Conservation (phyloP, 2,329 filamentous ascomycete species). For the Dactylellina cionopaga region DNA sequence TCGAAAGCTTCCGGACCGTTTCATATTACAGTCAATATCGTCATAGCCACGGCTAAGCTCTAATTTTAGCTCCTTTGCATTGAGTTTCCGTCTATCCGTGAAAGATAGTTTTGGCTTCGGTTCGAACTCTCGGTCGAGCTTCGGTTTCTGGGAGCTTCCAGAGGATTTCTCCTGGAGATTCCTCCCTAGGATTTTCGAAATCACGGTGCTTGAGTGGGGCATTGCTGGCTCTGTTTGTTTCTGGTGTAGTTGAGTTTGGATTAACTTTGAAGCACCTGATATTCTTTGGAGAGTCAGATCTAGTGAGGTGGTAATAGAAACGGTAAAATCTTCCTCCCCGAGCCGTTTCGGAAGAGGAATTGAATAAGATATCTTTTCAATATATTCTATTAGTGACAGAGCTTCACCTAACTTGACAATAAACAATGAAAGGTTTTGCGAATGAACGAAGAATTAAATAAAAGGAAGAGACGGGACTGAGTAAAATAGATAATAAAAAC, state of each 20-base stretch:
- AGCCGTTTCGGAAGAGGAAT: conserved; percentile 26
- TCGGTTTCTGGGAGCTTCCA: conserved; percentile 8
- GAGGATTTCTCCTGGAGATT: background rate
- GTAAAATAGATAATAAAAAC: background rate
- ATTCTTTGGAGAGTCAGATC: conserved; percentile 15
- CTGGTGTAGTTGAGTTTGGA: background rate
- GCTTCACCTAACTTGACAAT: too few relatives aligned
- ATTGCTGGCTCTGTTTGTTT: conserved; percentile 11
- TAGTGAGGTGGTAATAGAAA: conserved; percentile 29
- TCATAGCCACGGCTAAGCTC: conserved; percentile 37
- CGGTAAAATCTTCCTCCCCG: conserved; percentile 33
- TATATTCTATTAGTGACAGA: too few relatives aligned
- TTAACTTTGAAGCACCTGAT: background rate
- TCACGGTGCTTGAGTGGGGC: conserved; percentile 14
- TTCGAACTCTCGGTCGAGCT: conserved; percentile 5
- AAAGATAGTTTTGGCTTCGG: conserved; percentile 36
- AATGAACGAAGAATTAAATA: conserved; percentile 10
- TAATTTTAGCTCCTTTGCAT: conserved; percentile 42
- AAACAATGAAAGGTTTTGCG: too few relatives aligned
- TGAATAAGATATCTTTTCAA: conserved; percentile 23
- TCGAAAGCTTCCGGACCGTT: conserved; percentile 23
- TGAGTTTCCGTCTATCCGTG: conserved; percentile 45
- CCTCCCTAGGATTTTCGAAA: conserved; percentile 16
- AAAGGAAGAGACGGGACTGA: conserved; percentile 18
- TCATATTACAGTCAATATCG: conserved; percentile 2